Conservation (phyloP, 306 rosid genomes). For the Gynostemma pentaphyllum region DNA sequence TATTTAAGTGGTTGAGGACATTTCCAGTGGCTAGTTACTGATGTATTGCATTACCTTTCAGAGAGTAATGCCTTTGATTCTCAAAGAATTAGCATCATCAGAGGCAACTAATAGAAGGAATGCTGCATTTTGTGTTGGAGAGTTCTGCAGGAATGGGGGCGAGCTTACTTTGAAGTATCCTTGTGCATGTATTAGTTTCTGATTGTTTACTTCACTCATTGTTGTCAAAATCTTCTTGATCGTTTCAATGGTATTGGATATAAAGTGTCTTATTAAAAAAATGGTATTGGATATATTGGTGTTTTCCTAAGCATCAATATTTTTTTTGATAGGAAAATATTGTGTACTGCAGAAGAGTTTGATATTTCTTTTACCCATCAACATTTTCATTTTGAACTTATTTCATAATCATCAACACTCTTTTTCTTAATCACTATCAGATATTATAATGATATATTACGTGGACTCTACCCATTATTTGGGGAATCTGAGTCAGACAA, state of each 20-base stretch:
- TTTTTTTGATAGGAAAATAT: too few relatives aligned
- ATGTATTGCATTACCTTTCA: conserved; percentile 26
- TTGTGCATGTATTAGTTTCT: conserved; percentile 6
- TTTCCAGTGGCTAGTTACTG: conserved; percentile 15
- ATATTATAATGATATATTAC: conserved; percentile 67
- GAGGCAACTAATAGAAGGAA: conserved; percentile 93
- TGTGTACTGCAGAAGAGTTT: background rate
- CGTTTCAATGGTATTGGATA: background rate
- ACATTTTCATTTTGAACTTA: background rate
- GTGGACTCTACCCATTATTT: conserved; percentile 80
- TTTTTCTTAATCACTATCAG: conserved; percentile 37
- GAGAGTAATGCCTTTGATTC: conserved; percentile 82
- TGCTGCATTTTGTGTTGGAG: conserved; percentile 99
- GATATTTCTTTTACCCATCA: background rate
- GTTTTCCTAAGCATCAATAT: background rate
- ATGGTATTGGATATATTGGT: background rate
- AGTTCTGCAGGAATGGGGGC: conserved; percentile 87
- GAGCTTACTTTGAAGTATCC: conserved; percentile 83
- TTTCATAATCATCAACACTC: background rate
- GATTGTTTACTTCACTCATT: background rate
- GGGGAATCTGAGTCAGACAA: conserved; percentile 93
- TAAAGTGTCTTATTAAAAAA: too few relatives aligned
- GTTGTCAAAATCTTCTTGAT: background rate
- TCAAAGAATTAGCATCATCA: conserved; percentile 75
- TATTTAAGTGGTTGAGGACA: background rate